Base-by-base conservation (phyloP, 495 filamentous ascomycete genomes). In the Penicillium bialowiezense region DNA sequence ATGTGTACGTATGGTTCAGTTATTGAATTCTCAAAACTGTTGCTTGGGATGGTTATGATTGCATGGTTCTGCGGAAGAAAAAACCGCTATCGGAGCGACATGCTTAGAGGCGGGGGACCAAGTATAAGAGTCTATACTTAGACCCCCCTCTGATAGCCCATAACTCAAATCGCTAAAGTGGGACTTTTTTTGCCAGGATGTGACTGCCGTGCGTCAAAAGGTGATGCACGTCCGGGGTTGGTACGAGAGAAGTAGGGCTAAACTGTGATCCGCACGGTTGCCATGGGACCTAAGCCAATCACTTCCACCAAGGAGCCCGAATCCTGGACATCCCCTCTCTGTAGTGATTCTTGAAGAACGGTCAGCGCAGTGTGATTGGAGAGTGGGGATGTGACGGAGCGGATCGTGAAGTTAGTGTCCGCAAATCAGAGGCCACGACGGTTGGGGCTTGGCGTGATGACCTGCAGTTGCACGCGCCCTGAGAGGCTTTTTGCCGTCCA, bases 61-160 rank as follows among this genome's bases (percentile, higher is more conserved):
- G 19, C 58, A 58, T 60, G 35, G 41, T 51, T 29, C 14, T 20
- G 35, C n/a, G 26, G 21, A 48, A 43, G 37, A 54, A 48, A 45
- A 50, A 34, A 10, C 15, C 35, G 39, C 28, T 17, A 12, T 37
- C 35, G 17, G 24, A 41, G 33, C 40, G 28, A 15, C 26, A 43
- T 41, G 41, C 36, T 41, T 47, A 24, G 48, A 44, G 37, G 51
- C 44, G 39, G 43, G 52, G 33, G 17, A 20, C n/a, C n/a, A 17
- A 43, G 39, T 44, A 45, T 48, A 62, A 48, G 44, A 46, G 50
- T 59, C 59, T 62, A 62, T 59, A 62, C 52, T 59, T 62, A 62
- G 59, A 45, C 38, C 14, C 38, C 29, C 38, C 37, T 38, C 48
- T 17, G 39, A 32, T 29, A 46, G 35, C 14, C 23, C 15, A 49